Conservation (phyloP, 164 flowering plant species). For the Taxillus chinensis region DNA sequence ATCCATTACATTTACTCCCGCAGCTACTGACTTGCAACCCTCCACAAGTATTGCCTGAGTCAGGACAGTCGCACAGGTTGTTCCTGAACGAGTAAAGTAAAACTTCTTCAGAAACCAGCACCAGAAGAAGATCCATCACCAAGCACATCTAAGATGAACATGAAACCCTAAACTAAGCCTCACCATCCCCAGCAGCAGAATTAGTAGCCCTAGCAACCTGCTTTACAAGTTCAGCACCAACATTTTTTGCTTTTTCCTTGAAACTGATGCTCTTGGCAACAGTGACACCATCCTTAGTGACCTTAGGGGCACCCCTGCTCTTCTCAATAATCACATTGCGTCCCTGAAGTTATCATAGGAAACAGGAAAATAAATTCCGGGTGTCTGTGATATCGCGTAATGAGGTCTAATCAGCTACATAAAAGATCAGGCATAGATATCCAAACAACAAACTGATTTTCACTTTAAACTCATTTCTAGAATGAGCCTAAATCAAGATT, state of each 20-base stretch:
- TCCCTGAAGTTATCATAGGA: slow-evolving; percentile 35
- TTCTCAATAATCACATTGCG: slow-evolving; percentile 80
- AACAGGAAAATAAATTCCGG: background rate
- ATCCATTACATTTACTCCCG: slow-evolving; percentile 88
- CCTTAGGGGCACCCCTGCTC: slow-evolving; percentile 45
- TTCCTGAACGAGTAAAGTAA: slow-evolving; percentile 41
- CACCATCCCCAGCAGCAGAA: slow-evolving; percentile 89
- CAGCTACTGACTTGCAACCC: slow-evolving; percentile 84
- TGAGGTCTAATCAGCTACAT: background rate
- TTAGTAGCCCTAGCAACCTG: slow-evolving; percentile 89
- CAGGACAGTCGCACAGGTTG: slow-evolving; percentile 89
- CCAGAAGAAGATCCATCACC: background rate
- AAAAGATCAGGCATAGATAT: background rate
- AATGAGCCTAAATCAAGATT: too few relatives aligned
- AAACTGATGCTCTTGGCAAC: slow-evolving; percentile 85
- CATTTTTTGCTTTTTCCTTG: slow-evolving; percentile 59
- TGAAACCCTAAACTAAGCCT: background rate
- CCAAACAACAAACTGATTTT: background rate
- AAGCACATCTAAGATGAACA: background rate
- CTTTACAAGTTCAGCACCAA: slow-evolving; percentile 87
- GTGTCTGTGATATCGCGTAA: too few relatives aligned
- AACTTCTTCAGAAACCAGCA: background rate
- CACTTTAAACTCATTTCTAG: background rate
- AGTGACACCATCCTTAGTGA: slow-evolving; percentile 93
- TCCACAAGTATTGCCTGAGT: slow-evolving; percentile 84